A percentile compares a stretch with the other conserved stretches of the same genome.
Evolutionary conservation across 225 moss, liverwort and hornwort species (phyloP).

Genomic region (Marchantia paleacea): DNA sequence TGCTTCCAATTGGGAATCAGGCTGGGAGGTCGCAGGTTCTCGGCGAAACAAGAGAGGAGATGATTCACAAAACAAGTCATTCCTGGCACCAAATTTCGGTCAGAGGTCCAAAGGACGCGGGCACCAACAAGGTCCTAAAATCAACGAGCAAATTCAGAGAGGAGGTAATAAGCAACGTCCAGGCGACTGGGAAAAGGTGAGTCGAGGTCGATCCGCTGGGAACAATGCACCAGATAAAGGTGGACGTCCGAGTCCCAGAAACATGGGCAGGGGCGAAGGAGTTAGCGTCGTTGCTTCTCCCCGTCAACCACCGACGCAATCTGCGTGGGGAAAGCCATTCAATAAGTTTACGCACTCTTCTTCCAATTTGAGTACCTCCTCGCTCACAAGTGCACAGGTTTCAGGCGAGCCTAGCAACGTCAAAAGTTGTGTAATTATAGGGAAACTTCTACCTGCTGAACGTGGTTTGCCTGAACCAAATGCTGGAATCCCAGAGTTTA

Average conservation of each 20-base stretch:
- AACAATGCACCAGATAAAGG: slow-evolving; percentile 27
- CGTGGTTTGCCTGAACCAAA: slow-evolving; percentile 15
- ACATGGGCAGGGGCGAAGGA: slow-evolving; percentile 20
- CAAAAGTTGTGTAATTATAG: slow-evolving; percentile 21
- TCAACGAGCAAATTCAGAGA: slow-evolving; percentile 11
- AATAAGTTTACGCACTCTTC: slow-evolving; percentile 7
- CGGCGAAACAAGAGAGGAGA: slow-evolving; percentile 46
- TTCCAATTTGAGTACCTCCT: slow-evolving; percentile 16
- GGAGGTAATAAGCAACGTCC: slow-evolving; percentile 25
- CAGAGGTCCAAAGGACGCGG: slow-evolving; percentile 27
- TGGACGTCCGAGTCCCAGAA: slow-evolving; percentile 33
- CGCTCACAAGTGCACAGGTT: not conserved
- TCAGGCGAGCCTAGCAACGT: not conserved
- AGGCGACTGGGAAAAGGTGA: slow-evolving; percentile 30
- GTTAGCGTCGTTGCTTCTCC: slow-evolving; percentile 16
- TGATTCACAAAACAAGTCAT: slow-evolving; percentile 13
- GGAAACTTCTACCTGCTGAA: slow-evolving; percentile 27
- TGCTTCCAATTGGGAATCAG: slow-evolving; percentile 30
- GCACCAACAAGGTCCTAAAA: slow-evolving; percentile 13
- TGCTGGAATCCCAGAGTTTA: not conserved
- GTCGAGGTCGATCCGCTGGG: slow-evolving; percentile 26
- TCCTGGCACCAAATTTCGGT: slow-evolving; percentile 9
- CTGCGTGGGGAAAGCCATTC: slow-evolving; percentile 34
- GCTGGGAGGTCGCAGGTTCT: slow-evolving; percentile 46
- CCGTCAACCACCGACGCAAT: slow-evolving; percentile 22